These are phyloP conservation scores for Alternaria sp. DNA, from an alignment of 2,329 filamentous ascomycete genomes.

Conservation along the genomic window DNA sequence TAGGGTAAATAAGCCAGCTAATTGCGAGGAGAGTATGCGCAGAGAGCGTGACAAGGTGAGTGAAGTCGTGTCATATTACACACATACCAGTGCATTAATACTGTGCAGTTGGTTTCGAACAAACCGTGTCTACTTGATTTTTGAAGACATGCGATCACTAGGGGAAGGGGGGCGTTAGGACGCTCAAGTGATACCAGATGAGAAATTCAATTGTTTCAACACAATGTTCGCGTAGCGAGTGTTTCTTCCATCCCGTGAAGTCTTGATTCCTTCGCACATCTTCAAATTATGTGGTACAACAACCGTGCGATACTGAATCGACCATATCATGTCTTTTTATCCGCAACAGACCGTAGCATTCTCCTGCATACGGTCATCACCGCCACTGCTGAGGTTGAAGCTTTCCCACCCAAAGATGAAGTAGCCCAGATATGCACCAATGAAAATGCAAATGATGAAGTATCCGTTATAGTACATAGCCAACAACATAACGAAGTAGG, in stretches of 20 bases:
- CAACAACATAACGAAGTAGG: conserved; percentile 81
- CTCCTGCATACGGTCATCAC: conserved; percentile 43
- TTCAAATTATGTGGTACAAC: neutral
- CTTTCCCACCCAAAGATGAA: conserved; percentile 50
- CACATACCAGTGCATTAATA: neutral
- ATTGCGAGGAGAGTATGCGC: neutral
- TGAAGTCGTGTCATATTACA: neutral
- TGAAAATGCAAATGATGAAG: conserved; percentile 64
- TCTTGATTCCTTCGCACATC: too few species aligned
- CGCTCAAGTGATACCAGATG: neutral
- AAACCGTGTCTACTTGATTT: neutral
- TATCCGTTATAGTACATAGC: conserved; percentile 75
- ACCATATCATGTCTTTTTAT: conserved; percentile 10
- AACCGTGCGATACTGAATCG: neutral
- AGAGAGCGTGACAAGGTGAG: conserved; percentile 1
- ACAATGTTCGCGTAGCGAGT: neutral
- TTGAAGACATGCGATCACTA: neutral
- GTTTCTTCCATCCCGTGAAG: neutral
- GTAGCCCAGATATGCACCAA: conserved; percentile 47
- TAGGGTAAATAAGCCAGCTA: conserved; percentile 29
- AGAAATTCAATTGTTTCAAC: neutral
- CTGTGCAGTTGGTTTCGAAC: neutral
- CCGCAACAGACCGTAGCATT: conserved; percentile 49
- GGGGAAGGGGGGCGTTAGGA: neutral
- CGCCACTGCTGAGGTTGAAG: conserved; percentile 35